These are phyloP conservation scores for Paradendryphiella salina DNA, from an alignment of 2,329 filamentous ascomycete genomes.

Conservation along the genomic window DNA sequence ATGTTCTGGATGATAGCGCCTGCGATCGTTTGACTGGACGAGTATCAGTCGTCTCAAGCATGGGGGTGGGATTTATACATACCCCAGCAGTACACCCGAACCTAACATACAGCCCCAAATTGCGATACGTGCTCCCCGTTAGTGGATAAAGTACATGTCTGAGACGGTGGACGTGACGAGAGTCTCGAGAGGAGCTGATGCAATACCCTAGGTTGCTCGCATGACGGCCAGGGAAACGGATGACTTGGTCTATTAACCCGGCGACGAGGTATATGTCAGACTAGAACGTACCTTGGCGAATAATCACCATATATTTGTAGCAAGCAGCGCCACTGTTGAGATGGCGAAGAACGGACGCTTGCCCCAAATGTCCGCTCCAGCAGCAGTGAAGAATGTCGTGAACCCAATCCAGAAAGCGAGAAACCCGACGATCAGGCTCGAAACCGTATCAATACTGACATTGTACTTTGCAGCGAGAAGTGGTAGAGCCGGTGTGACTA, in stretches of 20 bases:
- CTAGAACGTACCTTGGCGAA: slow-evolving; percentile 35
- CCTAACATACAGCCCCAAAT: slow-evolving; percentile 54
- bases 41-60: slow-evolving; percentile 15
- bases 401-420: slow-evolving; percentile 46
- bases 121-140: slow-evolving; percentile 84
- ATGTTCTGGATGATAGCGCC: slow-evolving; percentile 48
- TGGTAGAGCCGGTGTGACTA: slow-evolving; percentile 48
- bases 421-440: slow-evolving; percentile 48
- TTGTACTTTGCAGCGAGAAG: slow-evolving; percentile 44
- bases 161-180: slow-evolving; percentile 87
- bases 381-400: slow-evolving; percentile 50
- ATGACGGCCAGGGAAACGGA: slow-evolving; percentile 52
- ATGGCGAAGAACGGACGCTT: slow-evolving; percentile 47
- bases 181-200: slow-evolving; percentile 84
- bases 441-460: slow-evolving; percentile 46
- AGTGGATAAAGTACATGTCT: slow-evolving; percentile 88
- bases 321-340: slow-evolving; percentile 43
- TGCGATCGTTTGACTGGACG: slow-evolving; percentile 50
- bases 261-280: background rate
- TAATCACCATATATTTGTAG: slow-evolving; percentile 49
- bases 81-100: slow-evolving; percentile 48
- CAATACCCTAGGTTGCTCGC: slow-evolving; percentile 82
- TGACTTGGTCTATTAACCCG: slow-evolving; percentile 23
- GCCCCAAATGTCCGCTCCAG: slow-evolving; percentile 47
- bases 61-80: slow-evolving; percentile 32